Evolutionary conservation across 78 protist species (phyloP), one percentile per base, ranked within the genome.

Genomic region (Dictyostelium firmibasis): DNA sequence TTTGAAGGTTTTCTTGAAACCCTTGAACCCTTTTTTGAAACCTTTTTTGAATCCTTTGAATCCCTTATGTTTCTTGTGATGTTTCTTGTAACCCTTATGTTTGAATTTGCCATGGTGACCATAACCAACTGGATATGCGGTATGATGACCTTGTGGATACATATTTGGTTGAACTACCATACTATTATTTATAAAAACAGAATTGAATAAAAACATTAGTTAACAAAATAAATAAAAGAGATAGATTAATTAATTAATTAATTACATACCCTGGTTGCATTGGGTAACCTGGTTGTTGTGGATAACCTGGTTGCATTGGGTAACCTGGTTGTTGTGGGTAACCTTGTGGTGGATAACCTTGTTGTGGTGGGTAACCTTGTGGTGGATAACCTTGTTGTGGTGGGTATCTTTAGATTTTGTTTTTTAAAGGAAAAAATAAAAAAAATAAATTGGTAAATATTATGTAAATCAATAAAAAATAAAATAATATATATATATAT

Each of bases 1-100:
- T 62, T 62, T 62, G 70, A 62, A 62, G 6, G 70, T n/a, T n/a
- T 89, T 89, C 60, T 83, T 83, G 88, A 83, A 83, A n/a, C 88
- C 88, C 25, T 83, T 83, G 50, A 78, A 78, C 31, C 81, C 81
- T 25, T 60, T 60, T 74, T 87, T 87, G 93, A 87, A 87, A 2
- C 93, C 93, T 11, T 87, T 87, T 44, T 87, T 87, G 93, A 78
- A 87, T 13, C 93, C 93, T 70, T 87, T 87, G 93, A 57, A 82
- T 57, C 86, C 86, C 88, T 83, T 83, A 41, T 83, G 88, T 29
- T 36, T 36, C 64, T 83, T 83, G 43, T 60, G 57, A 5, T 70
- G 35, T 25, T 64, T 20, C 41, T 70, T 70, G 77, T 27, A 70
- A 11, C 36, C 36, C 33, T 64, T 64, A n/a, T 64, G 27, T 64